phyloP scores from a whole-genome alignment of 202 grass and related monocot species.

The Tripidium arundinaceum region DNA sequence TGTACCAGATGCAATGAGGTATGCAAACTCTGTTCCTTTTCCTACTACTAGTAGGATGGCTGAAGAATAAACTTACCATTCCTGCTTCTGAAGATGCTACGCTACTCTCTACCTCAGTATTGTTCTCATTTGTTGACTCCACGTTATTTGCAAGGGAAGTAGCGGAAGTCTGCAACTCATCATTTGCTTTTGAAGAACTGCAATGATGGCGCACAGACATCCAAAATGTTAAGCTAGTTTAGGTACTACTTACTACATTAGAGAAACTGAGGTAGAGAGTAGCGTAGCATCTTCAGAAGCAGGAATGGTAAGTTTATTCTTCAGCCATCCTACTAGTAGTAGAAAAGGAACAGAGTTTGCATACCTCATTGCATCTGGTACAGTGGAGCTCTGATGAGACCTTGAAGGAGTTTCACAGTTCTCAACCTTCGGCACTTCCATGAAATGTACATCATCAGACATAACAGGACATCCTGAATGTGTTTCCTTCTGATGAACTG shows the following conservation, averaged over 20 bases:
- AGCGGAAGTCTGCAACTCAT: conserved; percentile 35
- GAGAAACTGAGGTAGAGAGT: background rate
- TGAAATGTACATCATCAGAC: conserved; percentile 13
- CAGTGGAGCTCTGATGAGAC: conserved; percentile 25
- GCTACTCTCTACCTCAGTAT: background rate
- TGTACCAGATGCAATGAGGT: conserved; percentile 42
- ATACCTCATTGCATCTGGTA: conserved; percentile 44
- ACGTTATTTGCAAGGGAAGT: conserved; percentile 27
- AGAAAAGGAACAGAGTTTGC: background rate
- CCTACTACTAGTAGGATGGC: background rate
- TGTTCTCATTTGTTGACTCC: too few species aligned
- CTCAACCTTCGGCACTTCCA: conserved; percentile 25
- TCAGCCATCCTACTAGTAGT: background rate
- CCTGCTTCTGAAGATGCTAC: background rate
- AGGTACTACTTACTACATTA: background rate
- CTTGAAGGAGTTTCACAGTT: conserved; percentile 29
- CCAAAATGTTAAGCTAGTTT: background rate
- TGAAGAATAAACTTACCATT: background rate
- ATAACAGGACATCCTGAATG: background rate
- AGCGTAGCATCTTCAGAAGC: background rate
- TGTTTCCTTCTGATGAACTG: conserved; percentile 3
- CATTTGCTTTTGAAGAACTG: conserved; percentile 30
- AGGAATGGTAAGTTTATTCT: background rate
- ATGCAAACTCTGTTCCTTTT: conserved; percentile 1
- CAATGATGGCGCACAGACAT: background rate